Evolutionary conservation across 208 protist genomes (phyloP).

Genomic region (Trypanosoma melophagium): DNA sequence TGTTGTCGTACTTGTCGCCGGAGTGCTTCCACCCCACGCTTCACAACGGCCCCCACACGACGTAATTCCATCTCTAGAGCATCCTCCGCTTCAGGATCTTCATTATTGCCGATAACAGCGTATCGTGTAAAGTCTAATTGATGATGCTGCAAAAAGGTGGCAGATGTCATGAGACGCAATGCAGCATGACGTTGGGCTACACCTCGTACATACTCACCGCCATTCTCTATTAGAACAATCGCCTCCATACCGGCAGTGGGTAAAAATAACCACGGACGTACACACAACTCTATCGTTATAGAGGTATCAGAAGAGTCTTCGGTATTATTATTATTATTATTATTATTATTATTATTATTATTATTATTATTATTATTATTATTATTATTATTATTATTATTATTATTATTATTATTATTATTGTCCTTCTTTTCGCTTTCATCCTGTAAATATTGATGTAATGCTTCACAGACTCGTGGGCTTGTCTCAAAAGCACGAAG

Average conservation of each 20-base stretch:
- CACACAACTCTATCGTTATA: constrained; percentile 37
- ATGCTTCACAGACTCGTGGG: constrained; percentile 37
- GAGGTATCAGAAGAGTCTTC: neutral
- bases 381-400: constrained; percentile 1
- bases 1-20: constrained; percentile 33
- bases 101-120: constrained; percentile 41
- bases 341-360: neutral
- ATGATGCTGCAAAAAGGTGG: constrained; percentile 37
- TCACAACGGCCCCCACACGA: constrained; percentile 30
- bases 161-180: constrained; percentile 79
- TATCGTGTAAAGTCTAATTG: constrained; percentile 32
- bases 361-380: neutral
- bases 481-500: constrained; percentile 54
- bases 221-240: constrained; percentile 54
- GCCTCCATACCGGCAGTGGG: constrained; percentile 75
- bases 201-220: constrained; percentile 50
- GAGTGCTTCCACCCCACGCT: constrained; percentile 33
- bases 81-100: constrained; percentile 53
- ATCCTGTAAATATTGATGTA: constrained; percentile 19
- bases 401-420: neutral
- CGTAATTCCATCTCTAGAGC: constrained; percentile 48
- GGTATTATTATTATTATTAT: constrained; percentile 1
- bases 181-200: constrained; percentile 68
- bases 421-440: neutral
- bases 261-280: constrained; percentile 77